These are phyloP conservation scores for Crithidia expoeki DNA, from an alignment of 208 protist genomes.

Conservation along the genomic window DNA sequence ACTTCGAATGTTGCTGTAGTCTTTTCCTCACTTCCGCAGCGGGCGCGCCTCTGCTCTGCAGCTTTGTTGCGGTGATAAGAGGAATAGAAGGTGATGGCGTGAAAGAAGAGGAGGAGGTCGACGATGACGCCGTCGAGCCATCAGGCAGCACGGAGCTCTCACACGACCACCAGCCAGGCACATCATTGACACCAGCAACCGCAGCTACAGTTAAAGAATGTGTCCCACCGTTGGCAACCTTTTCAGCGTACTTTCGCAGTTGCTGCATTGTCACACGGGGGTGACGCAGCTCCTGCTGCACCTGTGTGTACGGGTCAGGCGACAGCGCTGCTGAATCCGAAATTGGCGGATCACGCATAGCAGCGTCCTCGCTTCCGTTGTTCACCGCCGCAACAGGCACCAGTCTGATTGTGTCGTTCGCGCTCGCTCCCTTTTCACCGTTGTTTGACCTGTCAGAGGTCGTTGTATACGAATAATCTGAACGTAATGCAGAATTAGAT, in stretches of 20 bases:
- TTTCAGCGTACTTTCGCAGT: neutral
- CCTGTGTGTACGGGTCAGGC: conserved; percentile 1
- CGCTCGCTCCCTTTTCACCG: no score
- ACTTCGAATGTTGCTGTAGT: neutral
- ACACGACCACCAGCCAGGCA: conserved; percentile 14
- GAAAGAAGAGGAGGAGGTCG: neutral
- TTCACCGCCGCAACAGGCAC: no score
- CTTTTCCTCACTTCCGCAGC: neutral
- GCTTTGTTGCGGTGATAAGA: neutral
- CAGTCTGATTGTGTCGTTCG: no score
- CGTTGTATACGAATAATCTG: neutral
- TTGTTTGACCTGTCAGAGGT: neutral
- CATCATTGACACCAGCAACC: neutral
- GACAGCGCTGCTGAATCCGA: neutral
- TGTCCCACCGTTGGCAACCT: neutral
- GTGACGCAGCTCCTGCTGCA: conserved; percentile 15
- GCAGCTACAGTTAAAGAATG: neutral
- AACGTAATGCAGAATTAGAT: neutral
- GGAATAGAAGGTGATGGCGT: neutral
- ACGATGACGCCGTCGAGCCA: neutral
- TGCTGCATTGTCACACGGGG: neutral
- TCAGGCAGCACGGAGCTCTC: conserved; percentile 16
- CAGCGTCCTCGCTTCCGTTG: no score
- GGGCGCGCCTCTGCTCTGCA: neutral
- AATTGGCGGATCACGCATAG: no score